Evolutionary conservation across 148 eudicot genomes (phyloP).

Genomic region (Amaranthus cruentus): DNA sequence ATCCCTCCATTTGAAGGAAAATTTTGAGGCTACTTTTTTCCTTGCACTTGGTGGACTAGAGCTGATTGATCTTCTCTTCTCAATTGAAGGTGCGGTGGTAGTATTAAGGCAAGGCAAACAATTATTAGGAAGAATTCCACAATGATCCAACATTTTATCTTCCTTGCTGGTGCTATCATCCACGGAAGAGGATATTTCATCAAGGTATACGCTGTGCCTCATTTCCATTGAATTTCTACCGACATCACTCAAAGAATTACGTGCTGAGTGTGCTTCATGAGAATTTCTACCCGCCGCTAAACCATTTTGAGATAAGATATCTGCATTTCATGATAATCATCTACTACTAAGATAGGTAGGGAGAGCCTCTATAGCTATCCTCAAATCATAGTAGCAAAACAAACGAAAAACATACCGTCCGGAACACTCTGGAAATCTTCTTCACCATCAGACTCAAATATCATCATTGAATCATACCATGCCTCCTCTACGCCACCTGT

Average conservation of each 20-base stretch:
- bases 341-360: not conserved
- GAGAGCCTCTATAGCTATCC: not conserved
- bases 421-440: constrained; percentile 82
- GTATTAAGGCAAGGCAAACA: constrained; percentile 79
- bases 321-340: constrained; percentile 36
- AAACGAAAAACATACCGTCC: constrained; percentile 51
- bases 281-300: constrained; percentile 34
- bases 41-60: constrained; percentile 63
- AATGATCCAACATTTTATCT: constrained; percentile 54
- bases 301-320: constrained; percentile 46
- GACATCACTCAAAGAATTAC: constrained; percentile 45
- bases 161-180: constrained; percentile 50
- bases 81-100: constrained; percentile 54
- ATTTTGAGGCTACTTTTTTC: constrained; percentile 58
- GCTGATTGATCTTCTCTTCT: constrained; percentile 63
- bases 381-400: not conserved
- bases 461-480: constrained; percentile 72
- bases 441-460: constrained; percentile 85
- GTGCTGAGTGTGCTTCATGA: constrained; percentile 39
- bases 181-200: constrained; percentile 55
- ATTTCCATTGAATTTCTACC: constrained; percentile 44
- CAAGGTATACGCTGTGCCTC: constrained; percentile 46
- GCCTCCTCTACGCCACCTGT: constrained; percentile 77
- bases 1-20: constrained; percentile 85
- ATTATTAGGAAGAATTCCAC: constrained; percentile 64